These are phyloP conservation scores for Liquidambar formosana DNA, from an alignment of 164 flowering plant species.

Conservation along the genomic window DNA sequence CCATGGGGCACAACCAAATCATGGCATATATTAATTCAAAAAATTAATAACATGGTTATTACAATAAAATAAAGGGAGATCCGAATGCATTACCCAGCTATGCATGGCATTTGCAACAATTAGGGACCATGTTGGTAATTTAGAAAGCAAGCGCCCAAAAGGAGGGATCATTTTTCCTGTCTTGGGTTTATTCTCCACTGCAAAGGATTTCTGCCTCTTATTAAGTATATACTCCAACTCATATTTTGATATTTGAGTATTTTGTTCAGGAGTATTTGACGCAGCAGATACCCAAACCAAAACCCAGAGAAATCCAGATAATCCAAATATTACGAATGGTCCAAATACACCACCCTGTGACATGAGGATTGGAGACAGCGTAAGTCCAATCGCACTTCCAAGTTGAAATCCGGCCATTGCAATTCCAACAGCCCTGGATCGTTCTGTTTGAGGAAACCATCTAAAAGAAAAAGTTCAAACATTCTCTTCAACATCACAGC, in stretches of 20 bases:
- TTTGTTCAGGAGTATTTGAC: constrained; percentile 68
- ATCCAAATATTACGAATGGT: constrained; percentile 95
- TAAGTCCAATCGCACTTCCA: constrained; percentile 86
- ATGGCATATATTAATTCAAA: background rate
- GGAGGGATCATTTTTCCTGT: constrained; percentile 64
- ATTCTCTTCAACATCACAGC: constrained; percentile 13
- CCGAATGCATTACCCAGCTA: constrained; percentile 70
- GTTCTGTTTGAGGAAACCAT: constrained; percentile 94
- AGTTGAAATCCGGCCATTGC: constrained; percentile 97
- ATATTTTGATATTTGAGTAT: constrained; percentile 74
- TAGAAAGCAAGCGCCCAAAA: constrained; percentile 75
- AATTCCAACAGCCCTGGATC: constrained; percentile 89
- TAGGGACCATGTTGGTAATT: constrained; percentile 85
- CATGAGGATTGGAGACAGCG: constrained; percentile 96
- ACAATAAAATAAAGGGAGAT: background rate
- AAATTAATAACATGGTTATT: background rate
- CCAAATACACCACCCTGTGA: constrained; percentile 86
- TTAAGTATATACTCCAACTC: constrained; percentile 71
- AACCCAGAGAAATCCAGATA: constrained; percentile 95
- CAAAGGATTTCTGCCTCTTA: constrained; percentile 28
- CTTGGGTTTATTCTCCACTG: constrained; percentile 31
- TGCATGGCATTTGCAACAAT: constrained; percentile 93
- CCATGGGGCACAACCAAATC: background rate
- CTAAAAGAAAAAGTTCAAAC: constrained; percentile 43
- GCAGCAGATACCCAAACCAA: constrained; percentile 91